Percentiles rank a stretch among this genome's conserved stretches.
phyloP scores from a whole-genome alignment of 2,329 filamentous ascomycete species.

The Coniella lustricola region DNA sequence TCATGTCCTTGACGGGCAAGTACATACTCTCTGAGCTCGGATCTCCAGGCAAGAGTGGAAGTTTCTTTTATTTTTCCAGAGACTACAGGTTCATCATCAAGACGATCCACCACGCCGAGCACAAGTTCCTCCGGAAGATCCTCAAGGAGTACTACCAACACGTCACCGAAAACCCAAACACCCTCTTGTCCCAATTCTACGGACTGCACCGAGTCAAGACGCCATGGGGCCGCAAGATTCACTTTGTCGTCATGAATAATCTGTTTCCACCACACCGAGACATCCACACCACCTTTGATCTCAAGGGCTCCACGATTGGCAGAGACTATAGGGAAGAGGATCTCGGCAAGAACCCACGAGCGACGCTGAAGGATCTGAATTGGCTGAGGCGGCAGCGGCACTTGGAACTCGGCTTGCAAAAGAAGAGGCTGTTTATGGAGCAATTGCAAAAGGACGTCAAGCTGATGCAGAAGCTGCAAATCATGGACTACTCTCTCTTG shows the following conservation, averaged over 20 bases:
- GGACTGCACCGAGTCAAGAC: constrained; percentile 96
- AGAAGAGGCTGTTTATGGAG: constrained; percentile 80
- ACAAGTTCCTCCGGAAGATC: constrained; percentile 78
- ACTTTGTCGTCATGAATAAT: constrained; percentile 99
- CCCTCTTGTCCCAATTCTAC: constrained; percentile 94
- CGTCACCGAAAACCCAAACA: constrained; percentile 85
- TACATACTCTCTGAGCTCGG: constrained; percentile 97
- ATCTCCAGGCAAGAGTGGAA: constrained; percentile 95
- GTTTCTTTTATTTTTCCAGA: constrained; percentile 98
- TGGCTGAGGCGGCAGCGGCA: constrained; percentile 83
- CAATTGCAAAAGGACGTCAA: constrained; percentile 85
- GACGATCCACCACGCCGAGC: constrained; percentile 93
- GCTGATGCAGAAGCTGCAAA: constrained; percentile 78
- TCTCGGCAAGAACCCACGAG: constrained; percentile 79
- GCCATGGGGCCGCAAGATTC: constrained; percentile 95
- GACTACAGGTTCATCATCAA: constrained; percentile 99
- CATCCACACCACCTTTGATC: constrained; percentile 92
- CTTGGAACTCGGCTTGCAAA: constrained; percentile 80
- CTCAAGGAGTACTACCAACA: constrained; percentile 91
- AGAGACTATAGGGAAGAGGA: constrained; percentile 87
- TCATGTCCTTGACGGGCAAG: constrained; percentile 96
- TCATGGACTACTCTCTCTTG: constrained; percentile 97
- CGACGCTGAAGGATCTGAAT: constrained; percentile 93
- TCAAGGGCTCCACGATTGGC: constrained; percentile 94
- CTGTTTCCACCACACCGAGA: constrained; percentile 95